These are phyloP conservation scores for Metarhizium robertsii DNA, from an alignment of 2,329 filamentous ascomycete species.

Conservation along the genomic window DNA sequence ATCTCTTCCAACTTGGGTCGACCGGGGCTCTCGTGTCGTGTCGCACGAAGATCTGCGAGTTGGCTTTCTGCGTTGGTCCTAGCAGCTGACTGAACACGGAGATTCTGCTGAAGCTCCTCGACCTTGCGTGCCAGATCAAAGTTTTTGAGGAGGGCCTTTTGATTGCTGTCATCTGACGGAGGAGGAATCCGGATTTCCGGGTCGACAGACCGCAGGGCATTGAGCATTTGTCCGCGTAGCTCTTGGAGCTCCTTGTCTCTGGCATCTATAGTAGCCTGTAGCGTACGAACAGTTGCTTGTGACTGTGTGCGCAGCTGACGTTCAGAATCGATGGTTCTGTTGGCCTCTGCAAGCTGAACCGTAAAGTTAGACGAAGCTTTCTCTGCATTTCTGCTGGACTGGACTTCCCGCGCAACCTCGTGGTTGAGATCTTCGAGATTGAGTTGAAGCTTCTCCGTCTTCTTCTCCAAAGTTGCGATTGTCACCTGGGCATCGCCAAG, in stretches of 20 bases:
- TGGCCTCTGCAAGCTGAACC: constrained; percentile 78
- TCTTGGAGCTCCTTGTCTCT: constrained; percentile 74
- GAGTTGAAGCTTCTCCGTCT: constrained; percentile 83
- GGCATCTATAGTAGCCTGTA: constrained; percentile 70
- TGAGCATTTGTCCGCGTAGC: constrained; percentile 68
- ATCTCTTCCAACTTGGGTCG: constrained; percentile 80
- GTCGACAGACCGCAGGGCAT: constrained; percentile 80
- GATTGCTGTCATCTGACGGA: constrained; percentile 48
- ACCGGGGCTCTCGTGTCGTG: constrained; percentile 61
- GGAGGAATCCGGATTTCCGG: constrained; percentile 58
- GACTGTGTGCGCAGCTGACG: constrained; percentile 76
- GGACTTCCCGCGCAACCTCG: constrained; percentile 81
- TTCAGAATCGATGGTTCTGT: constrained; percentile 84
- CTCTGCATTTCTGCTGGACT: constrained; percentile 81
- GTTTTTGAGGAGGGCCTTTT: constrained; percentile 60
- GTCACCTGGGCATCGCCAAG: constrained; percentile 77
- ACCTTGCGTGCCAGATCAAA: constrained; percentile 82
- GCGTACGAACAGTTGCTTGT: constrained; percentile 72
- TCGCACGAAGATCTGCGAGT: constrained; percentile 65
- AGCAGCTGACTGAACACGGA: constrained; percentile 74
- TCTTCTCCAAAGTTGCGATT: constrained; percentile 80
- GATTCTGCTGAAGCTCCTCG: constrained; percentile 78
- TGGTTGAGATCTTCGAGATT: constrained; percentile 88
- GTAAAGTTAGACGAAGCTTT: constrained; percentile 74
- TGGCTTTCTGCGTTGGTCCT: constrained; percentile 76